Base-by-base conservation (phyloP, 306 rosid species). In the Fragaria vesca region DNA sequence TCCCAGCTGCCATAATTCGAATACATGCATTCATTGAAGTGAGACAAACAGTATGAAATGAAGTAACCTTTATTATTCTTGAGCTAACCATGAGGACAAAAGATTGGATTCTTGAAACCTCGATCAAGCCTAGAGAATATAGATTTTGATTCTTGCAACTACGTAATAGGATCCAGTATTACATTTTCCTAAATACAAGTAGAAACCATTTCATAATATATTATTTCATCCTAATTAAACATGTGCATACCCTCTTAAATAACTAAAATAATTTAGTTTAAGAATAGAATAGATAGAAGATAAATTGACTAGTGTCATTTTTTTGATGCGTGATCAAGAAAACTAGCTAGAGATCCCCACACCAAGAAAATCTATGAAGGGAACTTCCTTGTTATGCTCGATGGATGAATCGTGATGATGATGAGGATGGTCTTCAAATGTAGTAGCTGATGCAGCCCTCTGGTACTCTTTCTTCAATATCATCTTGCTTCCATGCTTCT, bases 351-450 rank as follows among this genome's bases (percentile, higher is more conserved):
- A 80, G 67, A 90, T 80, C 72, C 97, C 97, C 46, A 92, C 97
- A 73, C 97, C 97, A 71, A 92, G 93, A 87, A 92, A 92, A 92
- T 92, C 97, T 72, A 92, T 90, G 90, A 92, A 92, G 65, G 89
- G 89, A 76, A 87, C 85, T 72, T 88, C 79, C 81, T 82, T 87
- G 58, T 75, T 84, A 32, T 80, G 78, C 69, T 74, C 58, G 72
- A 61, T 32, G 15, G 88, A 71, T 75, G 43, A 45, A 68, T 74
- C 70, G 20, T 69, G 76, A 70, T 80, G 81, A 72, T 46, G 80
- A 78, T 79, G 81, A 76, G 36, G 80, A 76, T 79, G 79, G 55
- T 82, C 87, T 74, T 81, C 84, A 6, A 73, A 63, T 9, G 20
- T 52, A 34, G 42, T 46, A 12, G 91, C 69, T 71, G 77, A 65